A percentile compares a stretch with the other conserved stretches of the same genome.
phyloP scores from a whole-genome alignment of 768 basidiomycete genomes.

The Suillus ampliporus region DNA sequence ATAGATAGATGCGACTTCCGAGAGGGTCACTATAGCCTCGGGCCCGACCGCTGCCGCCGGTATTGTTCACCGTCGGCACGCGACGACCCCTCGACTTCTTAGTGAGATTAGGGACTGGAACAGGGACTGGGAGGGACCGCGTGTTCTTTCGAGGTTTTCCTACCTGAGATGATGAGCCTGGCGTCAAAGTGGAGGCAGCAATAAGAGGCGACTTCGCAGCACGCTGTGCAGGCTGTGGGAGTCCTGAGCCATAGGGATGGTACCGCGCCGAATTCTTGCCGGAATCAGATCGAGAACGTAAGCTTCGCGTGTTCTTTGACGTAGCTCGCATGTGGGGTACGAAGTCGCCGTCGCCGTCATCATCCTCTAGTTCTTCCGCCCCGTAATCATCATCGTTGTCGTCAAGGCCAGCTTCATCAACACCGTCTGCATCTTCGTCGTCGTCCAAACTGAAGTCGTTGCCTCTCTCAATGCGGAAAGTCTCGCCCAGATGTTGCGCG shows the following conservation, averaged over 20 bases:
- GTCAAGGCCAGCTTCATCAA: conserved; percentile 27
- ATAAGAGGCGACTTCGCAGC: conserved; percentile 38
- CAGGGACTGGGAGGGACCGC: conserved; percentile 55
- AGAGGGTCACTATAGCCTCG: conserved; percentile 41
- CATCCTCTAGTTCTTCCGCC: conserved; percentile 27
- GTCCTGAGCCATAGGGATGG: conserved; percentile 35
- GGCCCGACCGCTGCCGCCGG: conserved; percentile 28
- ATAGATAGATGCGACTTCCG: conserved; percentile 64
- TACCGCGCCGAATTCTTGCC: conserved; percentile 40
- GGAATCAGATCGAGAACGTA: conserved; percentile 41
- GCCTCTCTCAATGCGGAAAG: conserved; percentile 28
- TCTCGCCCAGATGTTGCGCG: conserved; percentile 21
- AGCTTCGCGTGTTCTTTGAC: conserved; percentile 44
- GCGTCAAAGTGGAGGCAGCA: conserved; percentile 36
- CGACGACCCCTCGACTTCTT: conserved; percentile 74
- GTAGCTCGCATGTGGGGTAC: conserved; percentile 35
- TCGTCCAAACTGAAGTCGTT: conserved; percentile 15
- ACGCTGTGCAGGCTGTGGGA: conserved; percentile 36
- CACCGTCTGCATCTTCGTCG: conserved; percentile 33
- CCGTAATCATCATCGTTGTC: conserved; percentile 39
- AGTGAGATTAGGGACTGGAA: conserved; percentile 70
- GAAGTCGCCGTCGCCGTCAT: conserved; percentile 42
- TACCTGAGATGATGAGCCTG: conserved; percentile 28
- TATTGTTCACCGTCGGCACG: conserved; percentile 56
- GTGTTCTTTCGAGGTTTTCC: conserved; percentile 40